These are phyloP conservation scores for Zasmidium cellare DNA, from an alignment of 2,329 filamentous ascomycete genomes.

Conservation along the genomic window DNA sequence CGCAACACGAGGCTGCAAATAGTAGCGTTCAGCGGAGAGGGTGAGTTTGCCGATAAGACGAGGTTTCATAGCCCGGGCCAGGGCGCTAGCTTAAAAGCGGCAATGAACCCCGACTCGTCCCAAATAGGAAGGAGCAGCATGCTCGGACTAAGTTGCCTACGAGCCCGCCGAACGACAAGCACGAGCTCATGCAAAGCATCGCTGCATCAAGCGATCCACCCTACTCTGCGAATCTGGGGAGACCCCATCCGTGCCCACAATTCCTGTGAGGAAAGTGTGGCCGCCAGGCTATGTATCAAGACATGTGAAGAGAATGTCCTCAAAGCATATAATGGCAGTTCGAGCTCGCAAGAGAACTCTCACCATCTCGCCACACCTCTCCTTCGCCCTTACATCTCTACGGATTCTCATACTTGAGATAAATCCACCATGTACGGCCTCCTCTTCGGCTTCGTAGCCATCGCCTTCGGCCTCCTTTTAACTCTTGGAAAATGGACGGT, in stretches of 20 bases:
- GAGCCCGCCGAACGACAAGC: neutral
- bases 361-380: slow-evolving; percentile 6
- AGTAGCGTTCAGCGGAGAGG: no score
- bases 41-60: no score
- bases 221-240: neutral
- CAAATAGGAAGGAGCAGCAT: neutral
- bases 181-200: neutral
- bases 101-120: neutral
- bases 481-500: slow-evolving; percentile 22
- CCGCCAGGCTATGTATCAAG: slow-evolving; percentile 2
- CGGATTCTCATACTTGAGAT: no score
- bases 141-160: neutral
- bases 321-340: slow-evolving; percentile 1
- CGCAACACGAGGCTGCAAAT: no score
- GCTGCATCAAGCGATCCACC: neutral
- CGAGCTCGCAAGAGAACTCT: neutral
- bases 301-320: neutral
- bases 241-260: slow-evolving; percentile 8
- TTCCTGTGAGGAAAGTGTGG: slow-evolving; percentile 8
- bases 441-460: slow-evolving; percentile 16
- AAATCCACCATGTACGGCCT: slow-evolving; percentile 22
- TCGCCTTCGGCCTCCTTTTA: slow-evolving; percentile 12
- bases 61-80: neutral
- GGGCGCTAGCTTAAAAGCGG: neutral
- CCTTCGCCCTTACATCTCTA: neutral